phyloP scores from a whole-genome alignment of 805 yeast genomes.

The Wickerhamiella australiensis region DNA sequence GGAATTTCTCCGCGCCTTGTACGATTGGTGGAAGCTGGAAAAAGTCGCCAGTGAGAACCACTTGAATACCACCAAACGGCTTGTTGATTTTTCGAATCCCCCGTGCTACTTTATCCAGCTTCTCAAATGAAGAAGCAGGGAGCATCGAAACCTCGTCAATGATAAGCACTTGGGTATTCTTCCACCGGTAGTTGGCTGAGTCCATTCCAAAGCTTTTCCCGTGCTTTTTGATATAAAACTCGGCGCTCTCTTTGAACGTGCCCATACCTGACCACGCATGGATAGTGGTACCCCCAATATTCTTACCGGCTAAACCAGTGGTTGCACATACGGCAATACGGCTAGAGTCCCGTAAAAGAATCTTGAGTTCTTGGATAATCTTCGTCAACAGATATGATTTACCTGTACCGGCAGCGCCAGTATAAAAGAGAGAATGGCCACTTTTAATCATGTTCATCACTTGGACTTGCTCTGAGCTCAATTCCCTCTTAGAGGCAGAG shows the following conservation, averaged over 20 bases:
- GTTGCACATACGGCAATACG: constrained; percentile 83
- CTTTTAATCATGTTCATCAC: constrained; percentile 54
- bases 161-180: constrained; percentile 51
- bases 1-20: neutral
- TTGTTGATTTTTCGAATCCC: constrained; percentile 35
- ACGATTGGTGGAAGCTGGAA: constrained; percentile 86
- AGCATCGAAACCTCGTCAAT: constrained; percentile 93
- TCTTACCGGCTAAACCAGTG: constrained; percentile 89
- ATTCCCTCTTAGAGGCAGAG: neutral
- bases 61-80: constrained; percentile 92
- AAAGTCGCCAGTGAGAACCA: constrained; percentile 84
- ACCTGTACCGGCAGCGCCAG: constrained; percentile 99
- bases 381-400: constrained; percentile 69
- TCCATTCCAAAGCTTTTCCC: constrained; percentile 31
- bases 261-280: constrained; percentile 81
- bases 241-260: constrained; percentile 43
- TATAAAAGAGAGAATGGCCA: constrained; percentile 58
- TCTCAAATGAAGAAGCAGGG: constrained; percentile 61
- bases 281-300: constrained; percentile 78
- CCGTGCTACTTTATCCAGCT: constrained; percentile 58
- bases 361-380: constrained; percentile 42
- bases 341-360: constrained; percentile 33
- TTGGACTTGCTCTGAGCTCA: constrained; percentile 34
- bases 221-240: constrained; percentile 33
- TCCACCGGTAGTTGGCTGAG: constrained; percentile 39